Evolutionary conservation across 2,329 filamentous ascomycete genomes (phyloP).

Genomic region (Stylonectria norvegica): DNA sequence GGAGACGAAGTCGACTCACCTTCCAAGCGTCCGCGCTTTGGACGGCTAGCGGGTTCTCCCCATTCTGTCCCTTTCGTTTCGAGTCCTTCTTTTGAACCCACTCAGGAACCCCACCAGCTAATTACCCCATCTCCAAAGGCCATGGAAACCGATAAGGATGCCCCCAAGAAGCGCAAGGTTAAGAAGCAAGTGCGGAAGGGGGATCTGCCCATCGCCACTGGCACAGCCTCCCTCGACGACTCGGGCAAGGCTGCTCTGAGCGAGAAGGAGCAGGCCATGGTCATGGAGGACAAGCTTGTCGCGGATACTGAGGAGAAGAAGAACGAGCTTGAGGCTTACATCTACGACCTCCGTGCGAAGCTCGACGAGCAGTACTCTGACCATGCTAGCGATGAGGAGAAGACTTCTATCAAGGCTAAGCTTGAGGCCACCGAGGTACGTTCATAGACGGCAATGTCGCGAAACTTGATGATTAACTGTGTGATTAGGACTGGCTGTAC

Average conservation of each 20-base stretch:
- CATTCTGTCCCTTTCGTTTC: slow-evolving; percentile 4
- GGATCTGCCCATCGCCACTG: slow-evolving; percentile 81
- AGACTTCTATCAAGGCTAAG: slow-evolving; percentile 78
- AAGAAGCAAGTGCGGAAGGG: slow-evolving; percentile 99
- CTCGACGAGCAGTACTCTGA: slow-evolving; percentile 88
- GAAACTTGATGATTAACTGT: background rate
- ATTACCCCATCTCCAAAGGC: slow-evolving; percentile 49
- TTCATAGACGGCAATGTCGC: slow-evolving; percentile 5
- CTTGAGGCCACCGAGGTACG: slow-evolving; percentile 83
- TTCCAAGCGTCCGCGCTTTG: slow-evolving; percentile 19
- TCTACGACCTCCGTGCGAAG: slow-evolving; percentile 96
- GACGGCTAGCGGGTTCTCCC: slow-evolving; percentile 3
- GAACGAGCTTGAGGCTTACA: slow-evolving; percentile 97
- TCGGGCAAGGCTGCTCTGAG: slow-evolving; percentile 60
- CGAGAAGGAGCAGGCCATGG: slow-evolving; percentile 87
- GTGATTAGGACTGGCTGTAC: slow-evolving; percentile 89
- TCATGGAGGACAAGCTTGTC: slow-evolving; percentile 97
- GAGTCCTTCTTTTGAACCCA: slow-evolving; percentile 5
- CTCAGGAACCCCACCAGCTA: slow-evolving; percentile 21
- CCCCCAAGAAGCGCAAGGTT: slow-evolving; percentile 88
- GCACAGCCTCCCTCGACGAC: slow-evolving; percentile 75
- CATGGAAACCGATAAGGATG: slow-evolving; percentile 79
- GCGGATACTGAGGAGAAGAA: slow-evolving; percentile 99
- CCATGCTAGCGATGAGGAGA: slow-evolving; percentile 88
- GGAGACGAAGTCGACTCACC: slow-evolving; percentile 16